Base-by-base conservation (phyloP, 78 protist genomes). In the Fonticula alba region DNA sequence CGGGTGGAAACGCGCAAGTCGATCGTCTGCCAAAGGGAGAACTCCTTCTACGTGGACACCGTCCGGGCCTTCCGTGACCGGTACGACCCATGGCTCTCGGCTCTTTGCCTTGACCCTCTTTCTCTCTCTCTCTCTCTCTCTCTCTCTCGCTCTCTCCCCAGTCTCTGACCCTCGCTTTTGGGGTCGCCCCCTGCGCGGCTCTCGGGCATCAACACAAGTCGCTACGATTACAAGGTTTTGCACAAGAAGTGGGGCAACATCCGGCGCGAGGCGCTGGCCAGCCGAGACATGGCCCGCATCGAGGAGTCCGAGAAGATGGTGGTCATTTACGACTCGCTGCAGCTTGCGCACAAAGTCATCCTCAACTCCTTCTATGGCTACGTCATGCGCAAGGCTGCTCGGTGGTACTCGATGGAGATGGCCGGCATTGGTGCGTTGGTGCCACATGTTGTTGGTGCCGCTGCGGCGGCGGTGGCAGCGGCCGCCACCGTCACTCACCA, bases 331-430 rank as follows among this genome's bases (percentile, higher is more conserved):
- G 99, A 97, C 38, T 94, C 98, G n/a, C 89, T 95, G 35, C 99
- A 95, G 80, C 82, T 97, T n/a, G 99, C 99, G 26, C 99, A 97
- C 82, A 97, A 97, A 22, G 53, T 3, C n/a, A 84, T 88, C 66
- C 80, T 95, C 35, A 97, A 95, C 83, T 84, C 94, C 43, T 97
- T 97, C 82, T 95, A 94, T 73, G 98, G 99, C 55, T 97, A 97
- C 61, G 99, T 97, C 63, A 95, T 94, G 99, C 80, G 98, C 20
- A 55, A 53, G 2, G 98, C 98, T 29, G 78, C 98, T 0, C 80
- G 99, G 20, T 97, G 99, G 99, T 84, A 78, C 66, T 74, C 87
- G 32, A 97, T 95, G 97, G 96, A 88, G 71, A 95, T 95, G 99
- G 99, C 99, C 0, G 99, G 98, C 38, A 78, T 92, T 36, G 81